These are phyloP conservation scores for Cladosporium sp. DNA, from an alignment of 2,329 filamentous ascomycete genomes.

Conservation along the genomic window DNA sequence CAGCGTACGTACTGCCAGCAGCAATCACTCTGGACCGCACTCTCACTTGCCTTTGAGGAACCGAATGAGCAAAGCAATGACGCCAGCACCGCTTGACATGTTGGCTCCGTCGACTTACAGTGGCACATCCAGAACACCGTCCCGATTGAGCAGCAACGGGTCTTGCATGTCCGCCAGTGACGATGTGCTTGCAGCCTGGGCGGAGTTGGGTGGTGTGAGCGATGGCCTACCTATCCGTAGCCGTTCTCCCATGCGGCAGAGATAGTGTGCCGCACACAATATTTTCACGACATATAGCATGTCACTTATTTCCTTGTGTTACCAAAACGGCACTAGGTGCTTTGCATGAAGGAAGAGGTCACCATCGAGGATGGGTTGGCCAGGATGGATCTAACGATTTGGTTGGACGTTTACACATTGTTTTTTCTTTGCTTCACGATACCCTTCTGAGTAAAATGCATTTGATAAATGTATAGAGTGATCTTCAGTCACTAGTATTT, in stretches of 20 bases:
- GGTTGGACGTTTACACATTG: neutral
- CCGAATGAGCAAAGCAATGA: neutral
- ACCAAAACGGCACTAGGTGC: neutral
- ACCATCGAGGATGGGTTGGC: neutral
- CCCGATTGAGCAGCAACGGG: constrained; percentile 25
- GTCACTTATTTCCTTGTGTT: neutral
- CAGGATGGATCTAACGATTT: constrained; percentile 1
- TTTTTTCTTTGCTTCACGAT: neutral
- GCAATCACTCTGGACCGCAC: neutral
- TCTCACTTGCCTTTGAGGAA: constrained; percentile 1
- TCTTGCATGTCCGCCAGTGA: constrained; percentile 44
- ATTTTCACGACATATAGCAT: neutral
- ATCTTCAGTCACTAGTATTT: neutral
- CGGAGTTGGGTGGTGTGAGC: constrained; percentile 42
- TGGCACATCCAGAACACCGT: neutral
- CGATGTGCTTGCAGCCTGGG: constrained; percentile 50
- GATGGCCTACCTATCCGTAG: constrained; percentile 5
- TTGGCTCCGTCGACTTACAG: constrained; percentile 7
- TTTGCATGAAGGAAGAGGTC: neutral
- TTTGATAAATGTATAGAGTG: constrained; percentile 7
- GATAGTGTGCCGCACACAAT: neutral
- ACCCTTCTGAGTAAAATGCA: constrained; percentile 6
- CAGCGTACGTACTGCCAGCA: constrained; percentile 12
- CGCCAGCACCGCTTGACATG: neutral
- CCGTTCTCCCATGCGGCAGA: constrained; percentile 5